Percentiles rank a stretch among this genome's conserved stretches.
Conservation (phyloP, 2,329 filamentous ascomycete species). For the Ophiostoma perfectum region DNA sequence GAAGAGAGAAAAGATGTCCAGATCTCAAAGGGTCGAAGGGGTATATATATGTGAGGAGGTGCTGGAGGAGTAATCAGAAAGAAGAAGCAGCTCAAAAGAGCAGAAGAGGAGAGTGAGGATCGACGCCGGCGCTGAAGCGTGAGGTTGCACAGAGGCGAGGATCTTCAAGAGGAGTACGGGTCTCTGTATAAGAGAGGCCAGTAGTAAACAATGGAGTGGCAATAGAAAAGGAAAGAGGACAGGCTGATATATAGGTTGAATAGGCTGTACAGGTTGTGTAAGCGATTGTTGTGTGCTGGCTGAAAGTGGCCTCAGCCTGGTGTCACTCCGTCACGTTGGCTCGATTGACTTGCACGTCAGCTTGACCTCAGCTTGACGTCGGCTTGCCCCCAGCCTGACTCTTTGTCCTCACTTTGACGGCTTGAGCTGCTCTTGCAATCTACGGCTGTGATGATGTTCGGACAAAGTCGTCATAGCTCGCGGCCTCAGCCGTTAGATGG, state of each 20-base stretch:
- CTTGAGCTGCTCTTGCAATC: background rate
- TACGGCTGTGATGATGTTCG: no score
- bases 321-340: background rate
- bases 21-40: background rate
- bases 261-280: background rate
- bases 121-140: background rate
- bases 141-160: slow-evolving; percentile 2
- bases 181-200: no score
- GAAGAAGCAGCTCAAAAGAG: background rate
- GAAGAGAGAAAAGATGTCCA: background rate
- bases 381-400: background rate
- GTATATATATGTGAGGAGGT: background rate
- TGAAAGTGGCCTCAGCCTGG: background rate
- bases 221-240: background rate
- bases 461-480: no score
- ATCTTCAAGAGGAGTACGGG: background rate
- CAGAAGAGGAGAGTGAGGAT: background rate
- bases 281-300: background rate
- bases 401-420: background rate
- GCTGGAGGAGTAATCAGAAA: background rate
- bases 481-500: no score
- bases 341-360: background rate
- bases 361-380: background rate
- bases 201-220: no score
- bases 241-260: background rate